phyloP scores from a whole-genome alignment of 2,329 filamentous ascomycete species.

The Dactylellina sp. region DNA sequence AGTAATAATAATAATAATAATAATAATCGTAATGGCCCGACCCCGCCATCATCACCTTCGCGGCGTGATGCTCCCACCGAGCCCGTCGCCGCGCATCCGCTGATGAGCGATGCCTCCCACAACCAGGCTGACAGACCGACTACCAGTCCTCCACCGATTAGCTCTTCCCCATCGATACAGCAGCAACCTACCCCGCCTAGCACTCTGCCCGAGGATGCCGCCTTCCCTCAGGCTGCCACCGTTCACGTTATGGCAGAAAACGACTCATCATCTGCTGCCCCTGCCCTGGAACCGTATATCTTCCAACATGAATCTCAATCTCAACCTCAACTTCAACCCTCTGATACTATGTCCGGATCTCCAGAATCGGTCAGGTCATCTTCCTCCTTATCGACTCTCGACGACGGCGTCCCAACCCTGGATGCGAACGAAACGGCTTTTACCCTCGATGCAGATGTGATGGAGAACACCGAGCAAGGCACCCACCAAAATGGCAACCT shows the following conservation, averaged over 20 bases:
- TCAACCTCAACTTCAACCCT: neutral
- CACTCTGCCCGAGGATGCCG: conserved; percentile 48
- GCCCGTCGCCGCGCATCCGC: neutral
- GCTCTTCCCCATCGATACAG: conserved; percentile 18
- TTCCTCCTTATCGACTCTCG: conserved; percentile 22
- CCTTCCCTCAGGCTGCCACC: conserved; percentile 40
- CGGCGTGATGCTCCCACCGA: conserved; percentile 11
- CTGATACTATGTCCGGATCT: conserved; percentile 17
- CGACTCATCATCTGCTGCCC: neutral
- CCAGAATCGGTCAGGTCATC: conserved; percentile 15
- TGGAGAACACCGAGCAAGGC: conserved; percentile 3
- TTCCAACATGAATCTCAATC: conserved; percentile 15
- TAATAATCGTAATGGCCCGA: conserved; percentile 26
- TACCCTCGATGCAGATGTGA: conserved; percentile 27
- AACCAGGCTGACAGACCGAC: conserved; percentile 18
- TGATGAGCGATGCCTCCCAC: neutral
- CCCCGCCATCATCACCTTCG: conserved; percentile 51
- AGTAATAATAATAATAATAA: neutral
- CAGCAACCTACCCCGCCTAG: conserved; percentile 47
- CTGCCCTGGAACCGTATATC: conserved; percentile 27
- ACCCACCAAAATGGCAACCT: conserved; percentile 8
- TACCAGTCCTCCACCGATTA: neutral
- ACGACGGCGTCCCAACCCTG: conserved; percentile 44
- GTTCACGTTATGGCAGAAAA: conserved; percentile 5
- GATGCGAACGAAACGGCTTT: conserved; percentile 46